These are phyloP conservation scores for Endoconidiophora polonica DNA, from an alignment of 2,329 filamentous ascomycete species.

Conservation along the genomic window DNA sequence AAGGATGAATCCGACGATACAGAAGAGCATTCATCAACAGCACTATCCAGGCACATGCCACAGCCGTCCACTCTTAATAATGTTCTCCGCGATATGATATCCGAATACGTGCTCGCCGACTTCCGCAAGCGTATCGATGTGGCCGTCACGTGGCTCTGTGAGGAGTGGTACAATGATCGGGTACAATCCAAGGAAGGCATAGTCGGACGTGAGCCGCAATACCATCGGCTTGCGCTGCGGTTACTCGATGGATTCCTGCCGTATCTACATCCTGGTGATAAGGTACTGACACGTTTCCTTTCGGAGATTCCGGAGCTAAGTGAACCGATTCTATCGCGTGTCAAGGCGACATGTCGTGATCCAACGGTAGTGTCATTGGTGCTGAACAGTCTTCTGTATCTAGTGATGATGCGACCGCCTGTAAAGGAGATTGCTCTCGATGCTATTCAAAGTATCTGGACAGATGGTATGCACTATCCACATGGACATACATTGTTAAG, in stretches of 20 bases:
- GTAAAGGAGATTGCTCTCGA: constrained; percentile 46
- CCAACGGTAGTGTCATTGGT: constrained; percentile 47
- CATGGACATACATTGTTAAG: background rate
- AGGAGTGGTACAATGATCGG: constrained; percentile 93
- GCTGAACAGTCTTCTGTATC: constrained; percentile 46
- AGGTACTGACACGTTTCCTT: constrained; percentile 75
- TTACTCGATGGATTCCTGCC: constrained; percentile 80
- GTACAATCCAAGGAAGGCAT: constrained; percentile 20
- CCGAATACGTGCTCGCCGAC: constrained; percentile 77
- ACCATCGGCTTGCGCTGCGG: constrained; percentile 61
- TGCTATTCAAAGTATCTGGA: constrained; percentile 49
- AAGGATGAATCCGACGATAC: constrained; percentile 18
- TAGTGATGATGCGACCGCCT: constrained; percentile 52
- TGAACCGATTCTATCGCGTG: constrained; percentile 50
- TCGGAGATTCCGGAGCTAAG: constrained; percentile 79
- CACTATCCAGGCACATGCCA: background rate
- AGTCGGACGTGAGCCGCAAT: constrained; percentile 32
- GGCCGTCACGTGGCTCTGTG: constrained; percentile 84
- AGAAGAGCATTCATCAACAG: background rate
- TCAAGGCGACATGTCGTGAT: constrained; percentile 51
- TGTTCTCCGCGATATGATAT: constrained; percentile 63
- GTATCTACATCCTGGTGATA: constrained; percentile 83
- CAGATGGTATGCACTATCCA: constrained; percentile 37
- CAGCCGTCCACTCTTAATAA: constrained; percentile 36
- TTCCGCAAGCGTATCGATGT: constrained; percentile 80